These are phyloP conservation scores for Selaginella moellendorffii DNA, from an alignment of 75 land plant genomes.

Conservation along the genomic window DNA sequence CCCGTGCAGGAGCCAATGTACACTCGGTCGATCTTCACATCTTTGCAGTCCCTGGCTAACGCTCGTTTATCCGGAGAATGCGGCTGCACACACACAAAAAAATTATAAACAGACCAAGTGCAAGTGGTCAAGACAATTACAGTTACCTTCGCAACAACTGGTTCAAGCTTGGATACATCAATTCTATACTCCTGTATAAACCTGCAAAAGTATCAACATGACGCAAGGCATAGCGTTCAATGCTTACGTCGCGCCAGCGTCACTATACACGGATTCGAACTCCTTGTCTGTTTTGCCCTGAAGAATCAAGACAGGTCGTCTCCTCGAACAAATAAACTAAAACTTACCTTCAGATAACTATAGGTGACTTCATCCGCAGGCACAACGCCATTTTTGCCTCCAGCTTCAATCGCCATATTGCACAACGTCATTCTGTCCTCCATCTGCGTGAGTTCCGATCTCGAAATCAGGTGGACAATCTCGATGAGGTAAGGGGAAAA, in stretches of 20 bases:
- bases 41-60: slow-evolving; percentile 10
- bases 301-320: background rate
- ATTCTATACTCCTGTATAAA: too few species aligned
- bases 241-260: too few species aligned
- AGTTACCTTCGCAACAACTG: background rate
- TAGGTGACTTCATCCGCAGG: slow-evolving; percentile 69
- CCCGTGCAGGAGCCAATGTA: slow-evolving; percentile 8
- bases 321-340: background rate
- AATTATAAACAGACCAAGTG: background rate
- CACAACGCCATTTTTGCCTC: slow-evolving; percentile 94
- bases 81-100: too few species aligned
- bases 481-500: too few species aligned
- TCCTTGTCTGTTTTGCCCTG: background rate
- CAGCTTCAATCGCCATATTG: slow-evolving; percentile 98
- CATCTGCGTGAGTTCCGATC: too few species aligned
- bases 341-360: slow-evolving; percentile 47
- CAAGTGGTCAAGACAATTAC: background rate
- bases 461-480: background rate
- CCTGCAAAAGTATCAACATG: background rate
- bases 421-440: slow-evolving; percentile 92
- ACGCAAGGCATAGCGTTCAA: too few species aligned
- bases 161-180: background rate
- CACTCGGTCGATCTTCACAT: slow-evolving; percentile 7
- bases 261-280: background rate
- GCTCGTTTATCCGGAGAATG: too few species aligned